Percentiles rank a stretch among this genome's conserved stretches.
These are phyloP conservation scores for Sphaerulina musiva DNA, from an alignment of 2,329 filamentous ascomycete genomes.

Conservation along the genomic window DNA sequence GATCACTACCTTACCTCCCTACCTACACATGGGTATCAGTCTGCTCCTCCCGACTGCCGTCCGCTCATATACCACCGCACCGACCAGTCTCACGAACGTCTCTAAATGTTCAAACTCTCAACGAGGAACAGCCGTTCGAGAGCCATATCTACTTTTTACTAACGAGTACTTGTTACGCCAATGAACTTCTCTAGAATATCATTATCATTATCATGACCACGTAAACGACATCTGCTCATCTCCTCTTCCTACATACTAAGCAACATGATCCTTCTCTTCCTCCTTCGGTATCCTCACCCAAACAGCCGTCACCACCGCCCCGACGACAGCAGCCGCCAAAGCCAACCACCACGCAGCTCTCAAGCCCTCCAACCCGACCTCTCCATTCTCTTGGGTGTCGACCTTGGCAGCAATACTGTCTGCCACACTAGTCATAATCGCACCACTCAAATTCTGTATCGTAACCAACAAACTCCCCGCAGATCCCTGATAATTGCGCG, in stretches of 20 bases:
- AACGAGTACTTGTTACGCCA: too few species aligned
- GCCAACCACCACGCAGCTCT: slow-evolving; percentile 30
- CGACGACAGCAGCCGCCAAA: slow-evolving; percentile 21
- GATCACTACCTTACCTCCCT: too few species aligned
- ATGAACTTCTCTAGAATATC: too few species aligned
- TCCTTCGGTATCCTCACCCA: slow-evolving; percentile 30
- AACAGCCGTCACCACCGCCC: slow-evolving; percentile 23
- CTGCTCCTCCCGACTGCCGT: too few species aligned
- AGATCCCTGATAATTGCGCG: slow-evolving; percentile 43
- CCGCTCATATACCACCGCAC: too few species aligned
- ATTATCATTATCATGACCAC: too few species aligned
- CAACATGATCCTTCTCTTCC: slow-evolving; percentile 30
- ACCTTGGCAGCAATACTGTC: slow-evolving; percentile 27
- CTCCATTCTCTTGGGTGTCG: slow-evolving; percentile 21
- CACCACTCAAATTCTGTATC: slow-evolving; percentile 43
- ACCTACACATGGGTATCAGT: too few species aligned
- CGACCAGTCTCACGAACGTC: too few species aligned
- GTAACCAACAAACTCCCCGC: slow-evolving; percentile 44
- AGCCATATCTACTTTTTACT: too few species aligned
- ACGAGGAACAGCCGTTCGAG: too few species aligned
- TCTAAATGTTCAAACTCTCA: too few species aligned
- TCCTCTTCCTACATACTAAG: neutral
- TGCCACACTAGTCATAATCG: slow-evolving; percentile 35
- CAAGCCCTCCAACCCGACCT: slow-evolving; percentile 26
- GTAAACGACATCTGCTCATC: too few species aligned